These are phyloP conservation scores for Botrytis paeoniae DNA, from an alignment of 2,329 filamentous ascomycete species.

Conservation along the genomic window DNA sequence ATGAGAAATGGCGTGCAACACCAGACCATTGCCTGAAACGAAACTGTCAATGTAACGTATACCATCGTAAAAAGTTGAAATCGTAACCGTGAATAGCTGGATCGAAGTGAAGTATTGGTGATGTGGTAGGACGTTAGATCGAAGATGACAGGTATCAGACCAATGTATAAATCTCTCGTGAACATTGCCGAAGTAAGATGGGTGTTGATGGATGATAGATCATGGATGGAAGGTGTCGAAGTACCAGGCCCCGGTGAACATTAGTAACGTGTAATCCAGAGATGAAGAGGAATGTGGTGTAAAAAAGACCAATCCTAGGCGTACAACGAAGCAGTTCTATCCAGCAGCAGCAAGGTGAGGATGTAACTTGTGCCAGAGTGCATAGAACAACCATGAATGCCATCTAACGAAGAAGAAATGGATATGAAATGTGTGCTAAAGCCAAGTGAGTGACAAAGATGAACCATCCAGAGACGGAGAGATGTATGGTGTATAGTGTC, in stretches of 20 bases:
- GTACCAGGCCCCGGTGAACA: neutral
- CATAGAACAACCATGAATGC: neutral
- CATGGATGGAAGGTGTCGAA: neutral
- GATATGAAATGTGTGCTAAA: neutral
- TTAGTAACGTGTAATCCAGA: neutral
- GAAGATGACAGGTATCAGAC: neutral
- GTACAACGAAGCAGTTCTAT: neutral
- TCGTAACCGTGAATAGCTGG: neutral
- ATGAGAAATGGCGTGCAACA: neutral
- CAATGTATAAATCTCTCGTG: neutral
- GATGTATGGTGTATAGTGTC: neutral
- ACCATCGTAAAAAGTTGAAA: neutral
- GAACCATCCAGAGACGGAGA: neutral
- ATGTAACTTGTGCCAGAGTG: neutral
- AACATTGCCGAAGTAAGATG: neutral
- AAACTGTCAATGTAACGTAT: neutral
- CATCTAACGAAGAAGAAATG: neutral
- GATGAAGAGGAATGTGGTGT: neutral
- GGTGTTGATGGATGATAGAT: neutral
- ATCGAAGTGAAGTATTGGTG: neutral
- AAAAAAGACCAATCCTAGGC: neutral
- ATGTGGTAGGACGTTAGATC: neutral
- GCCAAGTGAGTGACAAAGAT: neutral
- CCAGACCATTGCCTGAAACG: neutral
- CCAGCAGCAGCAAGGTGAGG: neutral